These are phyloP conservation scores for Corylus americana DNA, from an alignment of 306 rosid genomes.

Conservation along the genomic window DNA sequence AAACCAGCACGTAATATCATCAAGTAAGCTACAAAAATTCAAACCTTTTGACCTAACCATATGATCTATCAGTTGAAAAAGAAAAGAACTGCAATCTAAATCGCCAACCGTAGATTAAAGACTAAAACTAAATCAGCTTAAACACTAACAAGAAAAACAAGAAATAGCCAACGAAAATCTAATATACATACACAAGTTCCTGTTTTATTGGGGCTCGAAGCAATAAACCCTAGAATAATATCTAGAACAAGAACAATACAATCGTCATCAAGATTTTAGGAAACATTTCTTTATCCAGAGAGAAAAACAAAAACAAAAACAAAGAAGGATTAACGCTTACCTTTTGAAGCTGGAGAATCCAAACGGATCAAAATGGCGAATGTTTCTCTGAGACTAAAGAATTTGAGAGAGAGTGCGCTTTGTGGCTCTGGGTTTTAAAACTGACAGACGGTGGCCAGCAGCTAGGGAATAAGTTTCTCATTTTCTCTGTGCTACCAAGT, in stretches of 20 bases:
- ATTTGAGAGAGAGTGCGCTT: not conserved
- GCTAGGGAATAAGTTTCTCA: too few relatives aligned
- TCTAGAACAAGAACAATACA: not conserved
- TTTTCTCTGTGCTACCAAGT: not conserved
- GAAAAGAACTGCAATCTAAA: not conserved
- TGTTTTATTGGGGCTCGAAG: not conserved
- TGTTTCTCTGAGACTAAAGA: not conserved
- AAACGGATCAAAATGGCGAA: not conserved
- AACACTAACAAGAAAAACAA: too few relatives aligned
- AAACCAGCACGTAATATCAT: conserved; percentile 33
- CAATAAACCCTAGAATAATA: not conserved
- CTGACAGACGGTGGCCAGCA: not conserved
- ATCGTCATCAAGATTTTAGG: not conserved
- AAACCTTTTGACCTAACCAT: too few relatives aligned
- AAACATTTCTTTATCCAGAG: not conserved
- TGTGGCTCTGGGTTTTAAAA: not conserved
- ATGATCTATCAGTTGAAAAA: too few relatives aligned
- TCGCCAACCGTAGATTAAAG: not conserved
- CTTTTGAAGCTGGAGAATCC: not conserved
- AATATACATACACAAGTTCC: too few relatives aligned
- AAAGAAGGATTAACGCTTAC: not conserved
- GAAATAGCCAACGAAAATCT: too few relatives aligned
- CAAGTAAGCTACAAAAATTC: too few relatives aligned
- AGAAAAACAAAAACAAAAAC: too few relatives aligned
- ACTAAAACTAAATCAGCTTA: not conserved